phyloP scores from a whole-genome alignment of 2,329 filamentous ascomycete genomes.

The Dendryphion nanum region DNA sequence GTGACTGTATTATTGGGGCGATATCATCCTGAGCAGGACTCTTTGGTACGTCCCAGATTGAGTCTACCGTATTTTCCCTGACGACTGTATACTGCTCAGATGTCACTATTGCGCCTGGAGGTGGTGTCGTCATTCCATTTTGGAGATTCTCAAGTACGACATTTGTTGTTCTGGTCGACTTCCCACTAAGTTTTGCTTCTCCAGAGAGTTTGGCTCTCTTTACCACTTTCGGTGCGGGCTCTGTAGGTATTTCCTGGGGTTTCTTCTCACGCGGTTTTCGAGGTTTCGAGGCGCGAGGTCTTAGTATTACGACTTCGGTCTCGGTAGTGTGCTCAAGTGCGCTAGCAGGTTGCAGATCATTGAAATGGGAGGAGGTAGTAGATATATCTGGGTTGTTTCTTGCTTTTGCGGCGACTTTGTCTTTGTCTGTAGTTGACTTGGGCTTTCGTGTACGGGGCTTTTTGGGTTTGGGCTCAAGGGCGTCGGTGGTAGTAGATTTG shows the following conservation, averaged over 20 bases:
- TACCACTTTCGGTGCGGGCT: too few relatives aligned
- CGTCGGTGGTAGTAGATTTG: not conserved
- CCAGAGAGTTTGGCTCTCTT: too few relatives aligned
- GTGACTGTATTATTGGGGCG: too few relatives aligned
- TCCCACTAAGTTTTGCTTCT: too few relatives aligned
- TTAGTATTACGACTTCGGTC: conserved; percentile 10
- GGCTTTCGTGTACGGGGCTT: conserved; percentile 26
- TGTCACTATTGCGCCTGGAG: too few relatives aligned
- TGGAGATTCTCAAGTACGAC: too few relatives aligned
- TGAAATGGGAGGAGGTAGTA: conserved; percentile 23
- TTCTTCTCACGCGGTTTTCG: conserved; percentile 31
- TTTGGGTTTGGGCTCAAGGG: conserved; percentile 13
- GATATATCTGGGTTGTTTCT: conserved; percentile 11
- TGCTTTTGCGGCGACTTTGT: conserved; percentile 7
- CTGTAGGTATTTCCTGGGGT: too few relatives aligned
- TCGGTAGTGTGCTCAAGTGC: conserved; percentile 6
- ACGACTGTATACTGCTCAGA: too few relatives aligned
- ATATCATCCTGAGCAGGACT: too few relatives aligned
- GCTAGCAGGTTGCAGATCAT: conserved; percentile 4
- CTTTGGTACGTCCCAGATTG: conserved; percentile 25
- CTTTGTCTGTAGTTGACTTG: conserved; percentile 17
- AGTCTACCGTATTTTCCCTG: too few relatives aligned
- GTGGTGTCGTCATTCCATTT: too few relatives aligned
- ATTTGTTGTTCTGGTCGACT: too few relatives aligned
- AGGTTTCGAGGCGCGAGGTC: conserved; percentile 22